A percentile compares a stretch with the other conserved stretches of the same genome.
phyloP scores from a whole-genome alignment of 2,329 filamentous ascomycete genomes.

The Scedosporium apiospermum region DNA sequence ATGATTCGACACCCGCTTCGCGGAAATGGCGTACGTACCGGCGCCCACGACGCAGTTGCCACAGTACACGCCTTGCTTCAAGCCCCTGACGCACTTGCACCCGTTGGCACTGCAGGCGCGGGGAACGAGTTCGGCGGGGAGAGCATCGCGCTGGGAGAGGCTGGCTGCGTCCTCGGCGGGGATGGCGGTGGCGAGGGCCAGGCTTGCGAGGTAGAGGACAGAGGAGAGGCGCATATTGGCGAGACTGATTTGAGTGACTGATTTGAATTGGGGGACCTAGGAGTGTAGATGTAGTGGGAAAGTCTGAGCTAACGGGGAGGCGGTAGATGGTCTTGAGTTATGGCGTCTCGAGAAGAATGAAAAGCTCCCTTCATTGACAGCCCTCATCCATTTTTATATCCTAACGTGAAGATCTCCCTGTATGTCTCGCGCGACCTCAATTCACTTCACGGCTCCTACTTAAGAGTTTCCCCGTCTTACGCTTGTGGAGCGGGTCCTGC shows the following conservation, averaged over 20 bases:
- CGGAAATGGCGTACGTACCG: slow-evolving; percentile 13
- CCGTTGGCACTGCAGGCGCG: slow-evolving; percentile 5
- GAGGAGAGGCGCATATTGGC: slow-evolving; percentile 1
- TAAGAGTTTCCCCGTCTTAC: slow-evolving; percentile 1
- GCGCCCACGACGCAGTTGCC: slow-evolving; percentile 11
- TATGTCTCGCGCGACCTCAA: background rate
- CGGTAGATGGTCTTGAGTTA: background rate
- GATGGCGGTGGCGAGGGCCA: slow-evolving; percentile 8
- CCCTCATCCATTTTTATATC: background rate
- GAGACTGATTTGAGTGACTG: background rate
- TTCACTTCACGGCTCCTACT: background rate
- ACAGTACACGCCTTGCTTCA: slow-evolving; percentile 8
- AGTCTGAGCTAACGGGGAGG: too few species aligned
- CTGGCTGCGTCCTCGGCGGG: background rate
- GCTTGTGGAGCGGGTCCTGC: background rate
- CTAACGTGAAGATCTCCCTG: background rate
- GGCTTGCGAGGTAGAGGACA: slow-evolving; percentile 5
- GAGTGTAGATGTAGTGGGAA: background rate
- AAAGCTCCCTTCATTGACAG: background rate
- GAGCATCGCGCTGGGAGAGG: slow-evolving; percentile 1
- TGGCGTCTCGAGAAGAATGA: background rate
- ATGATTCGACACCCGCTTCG: slow-evolving; percentile 13
- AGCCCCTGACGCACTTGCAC: slow-evolving; percentile 8
- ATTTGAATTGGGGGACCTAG: background rate
- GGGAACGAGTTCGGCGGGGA: slow-evolving; percentile 5